Evolutionary conservation across 331 rosid genomes (phyloP).

Genomic region (Ulmus americana): DNA sequence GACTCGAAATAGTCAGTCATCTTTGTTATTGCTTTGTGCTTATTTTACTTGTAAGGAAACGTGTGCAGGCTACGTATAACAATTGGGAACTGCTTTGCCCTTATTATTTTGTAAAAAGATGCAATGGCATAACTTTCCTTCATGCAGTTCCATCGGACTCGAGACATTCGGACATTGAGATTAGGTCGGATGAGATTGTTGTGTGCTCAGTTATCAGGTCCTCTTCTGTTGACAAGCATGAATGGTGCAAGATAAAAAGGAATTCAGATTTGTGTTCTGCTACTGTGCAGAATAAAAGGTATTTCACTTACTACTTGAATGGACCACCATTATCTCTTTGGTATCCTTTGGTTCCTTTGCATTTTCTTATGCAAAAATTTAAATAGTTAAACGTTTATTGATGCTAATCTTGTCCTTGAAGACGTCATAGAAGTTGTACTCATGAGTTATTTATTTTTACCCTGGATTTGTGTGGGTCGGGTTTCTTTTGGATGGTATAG

Average conservation of each 20-base stretch:
- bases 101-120: neutral
- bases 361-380: too few species aligned
- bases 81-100: neutral
- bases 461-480: neutral
- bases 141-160: conserved; percentile 55
- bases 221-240: conserved; percentile 39
- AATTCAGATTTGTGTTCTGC: conserved; percentile 63
- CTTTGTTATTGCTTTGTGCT: neutral
- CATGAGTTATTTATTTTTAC: too few species aligned
- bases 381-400: too few species aligned
- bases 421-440: too few species aligned
- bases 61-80: neutral
- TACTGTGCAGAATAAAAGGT: conserved; percentile 61
- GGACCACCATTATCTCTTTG: neutral
- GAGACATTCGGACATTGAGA: conserved; percentile 53
- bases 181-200: conserved; percentile 46
- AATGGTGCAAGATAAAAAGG: conserved; percentile 74
- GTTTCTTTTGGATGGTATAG: conserved; percentile 27
- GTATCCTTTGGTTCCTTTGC: too few species aligned
- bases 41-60: neutral
- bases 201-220: conserved; percentile 47
- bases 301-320: neutral
- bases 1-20: neutral
- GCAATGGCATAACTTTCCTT: neutral
- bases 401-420: too few species aligned